Percentiles rank a stretch among this genome's conserved stretches.
These are phyloP conservation scores for Solanum etuberosum DNA, from an alignment of 257 asterid genomes.

Conservation along the genomic window DNA sequence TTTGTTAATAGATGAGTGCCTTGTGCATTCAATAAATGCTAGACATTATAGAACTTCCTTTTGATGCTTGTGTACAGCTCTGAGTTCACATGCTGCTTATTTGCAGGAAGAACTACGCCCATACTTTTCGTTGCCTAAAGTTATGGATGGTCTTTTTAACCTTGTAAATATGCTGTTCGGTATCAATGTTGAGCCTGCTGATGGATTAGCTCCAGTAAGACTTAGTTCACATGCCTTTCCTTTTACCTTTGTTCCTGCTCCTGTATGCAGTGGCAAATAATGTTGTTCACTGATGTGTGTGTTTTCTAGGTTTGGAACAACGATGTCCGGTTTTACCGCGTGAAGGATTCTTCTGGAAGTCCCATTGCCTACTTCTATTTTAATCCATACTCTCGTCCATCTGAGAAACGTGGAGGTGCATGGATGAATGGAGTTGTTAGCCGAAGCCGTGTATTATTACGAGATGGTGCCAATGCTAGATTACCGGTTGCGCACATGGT, in stretches of 20 bases:
- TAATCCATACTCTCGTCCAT: slow-evolving; percentile 96
- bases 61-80: neutral
- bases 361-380: slow-evolving; percentile 81
- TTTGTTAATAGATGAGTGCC: neutral
- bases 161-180: slow-evolving; percentile 73
- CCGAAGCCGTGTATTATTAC: slow-evolving; percentile 78
- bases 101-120: slow-evolving; percentile 97
- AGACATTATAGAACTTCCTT: neutral
- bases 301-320: slow-evolving; percentile 71
- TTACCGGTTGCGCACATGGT: slow-evolving; percentile 97
- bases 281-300: slow-evolving; percentile 5
- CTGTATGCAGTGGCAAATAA: neutral
- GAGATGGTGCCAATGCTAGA: slow-evolving; percentile 65
- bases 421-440: slow-evolving; percentile 96
- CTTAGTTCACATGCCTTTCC: slow-evolving; percentile 1
- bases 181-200: slow-evolving; percentile 54
- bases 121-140: slow-evolving; percentile 88
- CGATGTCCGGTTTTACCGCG: slow-evolving; percentile 76
- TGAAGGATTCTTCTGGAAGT: slow-evolving; percentile 64
- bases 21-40: neutral
- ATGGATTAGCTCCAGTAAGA: slow-evolving; percentile 86
- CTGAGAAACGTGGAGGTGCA: slow-evolving; percentile 83
- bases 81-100: slow-evolving; percentile 2
- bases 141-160: slow-evolving; percentile 90
- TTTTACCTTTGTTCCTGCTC: neutral